Conservation (phyloP, 352 stramenopile genomes). For the Phytophthora idaei region DNA sequence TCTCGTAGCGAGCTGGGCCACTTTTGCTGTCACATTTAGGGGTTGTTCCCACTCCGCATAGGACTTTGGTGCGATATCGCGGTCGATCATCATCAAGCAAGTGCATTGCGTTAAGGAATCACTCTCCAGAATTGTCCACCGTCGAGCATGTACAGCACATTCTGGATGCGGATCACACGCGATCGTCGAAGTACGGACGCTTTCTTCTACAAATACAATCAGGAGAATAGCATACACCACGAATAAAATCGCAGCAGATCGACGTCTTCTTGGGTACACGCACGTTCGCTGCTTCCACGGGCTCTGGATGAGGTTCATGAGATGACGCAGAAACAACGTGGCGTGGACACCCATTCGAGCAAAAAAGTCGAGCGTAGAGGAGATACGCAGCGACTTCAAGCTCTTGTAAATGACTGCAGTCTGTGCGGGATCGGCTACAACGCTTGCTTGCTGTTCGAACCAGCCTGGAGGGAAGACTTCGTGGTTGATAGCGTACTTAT, state of each 20-base stretch:
- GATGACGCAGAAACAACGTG: conserved; percentile 26
- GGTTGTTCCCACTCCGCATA: conserved; percentile 44
- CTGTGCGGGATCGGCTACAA: conserved; percentile 34
- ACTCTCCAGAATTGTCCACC: conserved; percentile 30
- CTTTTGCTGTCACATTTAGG: conserved; percentile 35
- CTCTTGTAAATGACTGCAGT: conserved; percentile 32
- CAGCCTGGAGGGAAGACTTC: conserved; percentile 32
- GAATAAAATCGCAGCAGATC: conserved; percentile 9
- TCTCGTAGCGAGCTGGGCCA: conserved; percentile 27
- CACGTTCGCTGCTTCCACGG: not conserved
- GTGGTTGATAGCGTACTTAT: conserved; percentile 40
- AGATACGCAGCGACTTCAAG: conserved; percentile 42
- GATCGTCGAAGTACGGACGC: conserved; percentile 18
- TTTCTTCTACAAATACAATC: conserved; percentile 27
- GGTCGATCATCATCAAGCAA: conserved; percentile 49
- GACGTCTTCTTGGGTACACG: conserved; percentile 29
- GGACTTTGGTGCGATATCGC: conserved; percentile 16
- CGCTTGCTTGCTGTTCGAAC: conserved; percentile 38
- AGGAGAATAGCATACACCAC: conserved; percentile 15
- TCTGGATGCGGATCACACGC: conserved; percentile 30
- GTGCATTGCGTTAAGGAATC: conserved; percentile 35
- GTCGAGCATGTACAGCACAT: conserved; percentile 36
- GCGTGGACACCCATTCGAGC: conserved; percentile 31
- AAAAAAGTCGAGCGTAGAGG: conserved; percentile 33
- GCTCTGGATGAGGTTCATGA: conserved; percentile 21